Evolutionary conservation across 1,139 yeast species (phyloP).

Genomic region (Pichia sp.): DNA sequence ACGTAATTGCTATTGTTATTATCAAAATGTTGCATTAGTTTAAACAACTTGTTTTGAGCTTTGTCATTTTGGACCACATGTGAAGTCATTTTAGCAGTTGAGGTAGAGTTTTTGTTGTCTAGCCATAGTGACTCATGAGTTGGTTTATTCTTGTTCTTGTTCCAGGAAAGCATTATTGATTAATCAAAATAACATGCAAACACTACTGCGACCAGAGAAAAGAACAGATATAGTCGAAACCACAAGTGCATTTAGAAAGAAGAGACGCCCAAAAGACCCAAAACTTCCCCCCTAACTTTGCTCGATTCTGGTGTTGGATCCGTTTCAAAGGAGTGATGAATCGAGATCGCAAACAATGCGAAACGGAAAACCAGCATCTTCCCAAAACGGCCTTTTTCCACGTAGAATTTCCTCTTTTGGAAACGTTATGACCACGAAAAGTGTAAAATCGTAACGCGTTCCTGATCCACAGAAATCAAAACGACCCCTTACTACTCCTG

Average conservation of each 20-base stretch:
- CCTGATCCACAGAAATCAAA: no score
- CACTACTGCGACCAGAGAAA: not conserved
- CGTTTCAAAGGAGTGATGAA: not conserved
- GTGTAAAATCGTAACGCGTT: not conserved
- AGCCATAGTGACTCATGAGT: constrained; percentile 11
- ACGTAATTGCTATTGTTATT: not conserved
- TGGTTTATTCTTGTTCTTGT: not conserved
- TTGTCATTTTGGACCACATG: constrained; percentile 2
- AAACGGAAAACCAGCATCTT: not conserved
- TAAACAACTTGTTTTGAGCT: constrained; percentile 3
- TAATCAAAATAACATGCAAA: not conserved
- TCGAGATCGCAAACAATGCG: not conserved
- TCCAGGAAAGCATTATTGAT: not conserved
- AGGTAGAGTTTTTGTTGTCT: constrained; percentile 1
- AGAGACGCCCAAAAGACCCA: no score
- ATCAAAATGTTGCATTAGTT: constrained; percentile 7
- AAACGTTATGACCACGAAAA: not conserved
- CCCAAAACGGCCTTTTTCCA: not conserved
- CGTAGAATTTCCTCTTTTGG: not conserved
- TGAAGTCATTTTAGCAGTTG: not conserved
- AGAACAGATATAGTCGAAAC: not conserved
- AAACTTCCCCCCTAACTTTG: no score
- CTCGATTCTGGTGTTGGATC: not conserved
- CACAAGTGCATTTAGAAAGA: no score
- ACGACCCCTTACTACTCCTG: not conserved